Evolutionary conservation across 805 yeast genomes (phyloP), one percentile per base, ranked within the genome.

Genomic region (Candida khao-thaluensis): DNA sequence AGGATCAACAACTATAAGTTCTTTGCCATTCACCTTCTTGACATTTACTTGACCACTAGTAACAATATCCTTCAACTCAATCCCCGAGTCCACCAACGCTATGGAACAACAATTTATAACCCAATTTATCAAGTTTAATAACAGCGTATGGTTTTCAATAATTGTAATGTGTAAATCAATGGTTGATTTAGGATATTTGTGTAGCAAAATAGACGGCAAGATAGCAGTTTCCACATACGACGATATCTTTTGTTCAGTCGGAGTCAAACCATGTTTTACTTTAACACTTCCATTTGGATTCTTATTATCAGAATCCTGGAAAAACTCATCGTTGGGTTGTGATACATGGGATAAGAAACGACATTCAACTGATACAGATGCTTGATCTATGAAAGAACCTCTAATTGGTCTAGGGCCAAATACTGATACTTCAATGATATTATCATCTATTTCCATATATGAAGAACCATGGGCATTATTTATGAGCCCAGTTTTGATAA

Each of bases 351-450:
- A 79, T 12, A 76, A 66, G 42, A 80, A 71, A 48, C 71, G 71
- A 35, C 75, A 71, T 40, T 73, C 79, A 9, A 85, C 88, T 18
- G 81, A 73, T 29, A 86, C 62, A 4, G 79, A 69, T 2, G 90
- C 90, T 36, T 77, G 67, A 16, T 82, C 79, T 26, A 77, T 70
- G 56, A 82, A 86, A 3, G 86, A 75, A 2, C 88, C 87, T 44
- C 85, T 70, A 44, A 77, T 80, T 6, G 98, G 96, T 48, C 89
- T 72, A 3, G 98, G 98, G 0, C 98, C 98, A 60, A 81, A 85
- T 0, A 91, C 81, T 3, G 88, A 73, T 1, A 83, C 82, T 39
- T 81, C 77, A 5, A 88, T 60, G 32, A 80, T 74, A 17, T 76
- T 76, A 17, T 76, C 71, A 22, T 77, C 85, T 0, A 71, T 64